Base-by-base conservation (phyloP, 1,284 basidiomycete species). In the Microstroma glucosiphilum region DNA sequence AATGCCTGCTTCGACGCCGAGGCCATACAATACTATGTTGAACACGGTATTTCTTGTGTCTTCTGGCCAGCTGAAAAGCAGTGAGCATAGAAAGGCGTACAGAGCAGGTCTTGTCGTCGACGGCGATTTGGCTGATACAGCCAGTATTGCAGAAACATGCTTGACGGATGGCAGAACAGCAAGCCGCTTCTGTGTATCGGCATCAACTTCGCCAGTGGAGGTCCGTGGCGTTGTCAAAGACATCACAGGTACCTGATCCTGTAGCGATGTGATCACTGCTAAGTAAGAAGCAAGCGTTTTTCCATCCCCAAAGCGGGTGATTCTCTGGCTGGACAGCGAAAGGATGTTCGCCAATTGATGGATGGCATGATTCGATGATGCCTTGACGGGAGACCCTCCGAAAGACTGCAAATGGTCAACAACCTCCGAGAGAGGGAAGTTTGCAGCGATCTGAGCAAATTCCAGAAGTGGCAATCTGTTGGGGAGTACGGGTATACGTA, bases 61-160 rank as follows among this genome's bases (percentile, higher is more conserved):
- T 7, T 26, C 26, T 1, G 74, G 73, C 76, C 76, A 78, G 21
- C 69, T 64, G 1, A 62, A 63, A 8, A 76, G 55, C n/a, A 65
- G 63, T 1, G 73, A 69, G 60, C 66, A 62, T 37, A 79, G 62
- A 61, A 78, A 79, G 6, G 63, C 60, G 61, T 68, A 75, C 6
- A 79, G 61, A 4, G 72, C 65, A 2, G 60, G 67, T 9, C 77
- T 69, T 1, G 73, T 71, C 12, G 65, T 67, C 2, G 63, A 60
- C 0, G 76, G 66, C 56, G 66, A 74, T n/a, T 65, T 61, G 25
- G 60, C 67, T n/a, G 74, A 77, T 21, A 66, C 59, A 19, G 62
- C 58, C 3, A 79, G 60, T 11, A 79, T 55, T 7, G 68, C 59
- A 15, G 59, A 60, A 21, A 79, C 40, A 56, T 79, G 76, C 3